Evolutionary conservation across 2,329 filamentous ascomycete genomes (phyloP), one percentile per base, ranked within the genome.

Genomic region (Epichloe baconii): DNA sequence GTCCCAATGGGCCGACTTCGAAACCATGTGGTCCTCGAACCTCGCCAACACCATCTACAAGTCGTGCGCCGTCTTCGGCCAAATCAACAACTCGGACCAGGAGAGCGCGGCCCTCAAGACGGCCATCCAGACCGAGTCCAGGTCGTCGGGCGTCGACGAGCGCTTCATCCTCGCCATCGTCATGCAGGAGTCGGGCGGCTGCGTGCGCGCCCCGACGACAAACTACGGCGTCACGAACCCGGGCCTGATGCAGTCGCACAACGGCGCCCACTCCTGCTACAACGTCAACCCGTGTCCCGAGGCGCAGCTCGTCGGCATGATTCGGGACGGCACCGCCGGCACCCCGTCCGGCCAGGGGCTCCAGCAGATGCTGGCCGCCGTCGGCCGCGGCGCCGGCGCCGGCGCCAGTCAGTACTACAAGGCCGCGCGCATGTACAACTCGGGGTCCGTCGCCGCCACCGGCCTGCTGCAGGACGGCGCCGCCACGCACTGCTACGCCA

Each of bases 391-490:
- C 14, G 38, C 36, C 58, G 15, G 21, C 19, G 47, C 31, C 17
- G 12, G 5, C 48, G 47, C 42, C 17, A 5, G 5, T 41, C 55
- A 51, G 17, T 75, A 66, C 61, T 76, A 75, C 59, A 66, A 63
- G 47, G 72, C 69, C 0, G 70, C 72, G n/a, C 64, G 73, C 36
- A 67, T 70, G 37, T 77, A 76, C 64, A 77, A 77, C 59, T 71
- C 70, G n/a, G 74, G 74, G 15, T 62, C 60, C 21, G 57, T 73
- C 58, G 53, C 61, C 40, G 54, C 60, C 38, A 53, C 50, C 5
- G 65, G 72, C 54, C 59, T 71, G 6, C 64, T 68, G 41, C 62
- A 66, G 50, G 70, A 70, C 31, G 48, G 44, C 44, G 64, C 72
- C 58, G 68, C 66, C 35, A 75, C 73, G 17, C 66, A 69, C 54